These are phyloP conservation scores for Alternaria conjuncta DNA, from an alignment of 2,329 filamentous ascomycete genomes.

Conservation along the genomic window DNA sequence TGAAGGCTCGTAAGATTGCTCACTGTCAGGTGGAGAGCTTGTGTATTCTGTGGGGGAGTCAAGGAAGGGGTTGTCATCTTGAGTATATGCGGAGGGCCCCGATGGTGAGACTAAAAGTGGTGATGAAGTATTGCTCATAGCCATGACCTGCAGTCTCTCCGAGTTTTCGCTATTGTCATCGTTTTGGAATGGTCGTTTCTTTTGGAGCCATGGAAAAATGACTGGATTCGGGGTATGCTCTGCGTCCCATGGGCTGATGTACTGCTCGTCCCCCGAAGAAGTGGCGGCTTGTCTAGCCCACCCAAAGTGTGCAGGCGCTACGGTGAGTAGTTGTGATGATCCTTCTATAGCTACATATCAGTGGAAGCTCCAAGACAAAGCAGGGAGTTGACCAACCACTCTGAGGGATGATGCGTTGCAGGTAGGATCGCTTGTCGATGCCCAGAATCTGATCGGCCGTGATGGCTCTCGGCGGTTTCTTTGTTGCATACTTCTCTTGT, in stretches of 20 bases:
- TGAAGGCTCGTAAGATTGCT: background rate
- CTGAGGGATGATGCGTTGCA: background rate
- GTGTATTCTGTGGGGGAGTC: background rate
- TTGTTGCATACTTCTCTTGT: background rate
- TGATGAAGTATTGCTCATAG: background rate
- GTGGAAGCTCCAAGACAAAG: background rate
- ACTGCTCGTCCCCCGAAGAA: background rate
- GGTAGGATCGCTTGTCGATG: constrained; percentile 12
- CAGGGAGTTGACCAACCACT: background rate
- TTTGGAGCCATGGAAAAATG: constrained; percentile 14
- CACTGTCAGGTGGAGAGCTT: background rate
- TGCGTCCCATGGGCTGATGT: constrained; percentile 14
- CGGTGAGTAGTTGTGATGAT: constrained; percentile 6
- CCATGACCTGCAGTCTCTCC: background rate
- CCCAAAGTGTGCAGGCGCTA: background rate
- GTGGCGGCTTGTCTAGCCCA: background rate
- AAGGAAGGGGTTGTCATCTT: background rate
- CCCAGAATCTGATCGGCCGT: constrained; percentile 14
- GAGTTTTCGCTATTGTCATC: background rate
- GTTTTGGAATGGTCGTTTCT: background rate
- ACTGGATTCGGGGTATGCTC: constrained; percentile 20
- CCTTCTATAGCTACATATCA: constrained; percentile 1
- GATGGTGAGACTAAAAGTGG: background rate
- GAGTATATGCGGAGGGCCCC: background rate
- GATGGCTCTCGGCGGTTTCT: background rate